Base-by-base conservation (phyloP, 2,329 filamentous ascomycete species). In the Aureobasidium sp. region DNA sequence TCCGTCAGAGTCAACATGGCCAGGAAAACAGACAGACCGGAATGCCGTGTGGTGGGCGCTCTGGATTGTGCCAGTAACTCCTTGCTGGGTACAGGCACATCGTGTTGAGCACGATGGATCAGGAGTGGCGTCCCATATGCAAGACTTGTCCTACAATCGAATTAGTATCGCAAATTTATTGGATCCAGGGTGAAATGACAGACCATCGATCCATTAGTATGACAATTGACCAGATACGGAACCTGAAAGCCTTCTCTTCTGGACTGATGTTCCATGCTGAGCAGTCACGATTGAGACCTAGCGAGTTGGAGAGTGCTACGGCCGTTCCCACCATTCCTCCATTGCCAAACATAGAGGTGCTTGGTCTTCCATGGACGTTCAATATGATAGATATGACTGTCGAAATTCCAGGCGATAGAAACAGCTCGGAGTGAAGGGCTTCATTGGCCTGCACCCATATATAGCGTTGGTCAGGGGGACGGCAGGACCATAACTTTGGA, bases 181-280 rank as follows among this genome's bases (percentile, higher is more conserved):
- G 0, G 34, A 20, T 20, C 20, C 6, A 5, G 34, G 3, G 13
- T 15, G 12, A 15, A 15, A 37, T 13, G 34, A 47, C 63, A 34
- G 36, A 78, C 77, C 82, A 84, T 44, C 80, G 77, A 68, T 84
- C 82, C 63, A 82, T 81, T 41, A 84, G 80, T 2, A 84, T 73
- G 2, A 83, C 79, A 5, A 78, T 81, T 81, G 82, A 84, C 80
- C 82, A 84, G 3, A 82, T 69, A 2, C 80, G 78, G 26, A 80
- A 78, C 8, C 82, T 75, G n/a, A 80, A 71, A 12, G 77, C 74
- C 65, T 82, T 83, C 64, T 84, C 81, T 42, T 74, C 71, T 1
- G 74, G 73, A 1, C 78, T 77, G 1, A 82, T 74, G 51, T 79
- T 79, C 81, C 81, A 84, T 62, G 76, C 75, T 7, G 76, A 77